Conservation (phyloP, 78 protist species). For the Dictyostelium capitatum region DNA sequence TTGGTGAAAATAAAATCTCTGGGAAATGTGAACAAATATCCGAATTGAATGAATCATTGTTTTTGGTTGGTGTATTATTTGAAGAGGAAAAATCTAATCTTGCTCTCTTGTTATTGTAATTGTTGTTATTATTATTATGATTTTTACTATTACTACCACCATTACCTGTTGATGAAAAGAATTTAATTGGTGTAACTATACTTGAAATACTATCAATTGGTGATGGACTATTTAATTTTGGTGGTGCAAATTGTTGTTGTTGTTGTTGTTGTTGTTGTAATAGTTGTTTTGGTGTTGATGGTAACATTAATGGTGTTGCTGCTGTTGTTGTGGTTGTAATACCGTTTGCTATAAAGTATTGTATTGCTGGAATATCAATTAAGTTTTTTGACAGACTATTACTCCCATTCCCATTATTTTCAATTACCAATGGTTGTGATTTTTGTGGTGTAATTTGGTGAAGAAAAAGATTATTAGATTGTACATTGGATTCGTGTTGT, state of each 20-base stretch:
- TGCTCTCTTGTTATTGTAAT: slow-evolving; percentile 15
- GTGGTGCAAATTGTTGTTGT: background rate
- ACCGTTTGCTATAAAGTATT: background rate
- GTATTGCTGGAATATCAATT: background rate
- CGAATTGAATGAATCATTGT: slow-evolving; percentile 20
- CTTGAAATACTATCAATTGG: slow-evolving; percentile 5
- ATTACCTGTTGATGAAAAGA: slow-evolving; percentile 11
- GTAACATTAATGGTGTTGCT: slow-evolving; percentile 24
- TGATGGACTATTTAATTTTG: slow-evolving; percentile 2
- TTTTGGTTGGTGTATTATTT: background rate
- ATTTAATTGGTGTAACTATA: slow-evolving; percentile 58
- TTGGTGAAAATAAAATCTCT: slow-evolving; percentile 41
- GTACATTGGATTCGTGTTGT: too few relatives aligned
- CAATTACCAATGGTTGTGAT: background rate
- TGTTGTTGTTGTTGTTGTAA: background rate
- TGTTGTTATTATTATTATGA: background rate
- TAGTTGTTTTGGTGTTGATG: slow-evolving; percentile 6
- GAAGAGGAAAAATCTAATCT: slow-evolving; percentile 43
- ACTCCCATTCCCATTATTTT: background rate
- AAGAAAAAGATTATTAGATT: background rate
- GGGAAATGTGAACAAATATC: slow-evolving; percentile 4
- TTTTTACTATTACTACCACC: background rate
- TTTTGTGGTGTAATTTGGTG: background rate
- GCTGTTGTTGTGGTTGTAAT: background rate
- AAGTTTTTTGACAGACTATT: background rate